Percentiles rank a stretch among this genome's conserved stretches.
Evolutionary conservation across 148 eudicot genomes (phyloP).

Genomic region (Selenicereus undatus): DNA sequence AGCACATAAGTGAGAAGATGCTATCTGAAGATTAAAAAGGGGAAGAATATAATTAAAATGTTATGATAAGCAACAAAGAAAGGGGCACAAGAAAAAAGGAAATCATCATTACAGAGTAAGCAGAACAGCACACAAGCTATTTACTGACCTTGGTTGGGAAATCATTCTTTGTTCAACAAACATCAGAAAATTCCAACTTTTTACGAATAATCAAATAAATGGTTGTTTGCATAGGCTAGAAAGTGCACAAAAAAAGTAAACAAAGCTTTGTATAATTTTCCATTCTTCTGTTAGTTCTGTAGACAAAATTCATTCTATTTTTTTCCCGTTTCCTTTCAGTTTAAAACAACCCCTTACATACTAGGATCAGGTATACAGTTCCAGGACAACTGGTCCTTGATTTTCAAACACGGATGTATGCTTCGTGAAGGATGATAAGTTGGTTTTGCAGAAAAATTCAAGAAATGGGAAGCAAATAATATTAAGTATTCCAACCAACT

Average conservation of each 20-base stretch:
- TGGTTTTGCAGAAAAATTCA: too few species aligned
- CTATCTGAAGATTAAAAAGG: not conserved
- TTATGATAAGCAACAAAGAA: not conserved
- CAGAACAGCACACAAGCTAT: not conserved
- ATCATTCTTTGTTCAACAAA: not conserved
- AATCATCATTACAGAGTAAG: not conserved
- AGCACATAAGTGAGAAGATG: conserved; percentile 19
- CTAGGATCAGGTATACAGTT: too few species aligned
- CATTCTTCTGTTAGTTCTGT: not conserved
- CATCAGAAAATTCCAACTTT: not conserved
- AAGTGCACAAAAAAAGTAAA: not conserved
- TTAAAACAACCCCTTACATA: not conserved
- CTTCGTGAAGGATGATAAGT: not conserved
- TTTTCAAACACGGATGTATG: not conserved
- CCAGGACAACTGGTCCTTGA: not conserved
- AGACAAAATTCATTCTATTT: not conserved
- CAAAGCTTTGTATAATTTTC: not conserved
- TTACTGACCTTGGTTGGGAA: not conserved
- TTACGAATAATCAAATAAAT: not conserved
- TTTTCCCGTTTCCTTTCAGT: not conserved
- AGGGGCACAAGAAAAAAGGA: not conserved
- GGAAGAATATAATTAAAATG: not conserved
- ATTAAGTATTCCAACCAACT: too few species aligned
- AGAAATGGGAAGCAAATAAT: too few species aligned
- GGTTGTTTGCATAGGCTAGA: not conserved